phyloP scores from a whole-genome alignment of 2,329 filamentous ascomycete genomes.

The Ophiobolus disseminans region DNA sequence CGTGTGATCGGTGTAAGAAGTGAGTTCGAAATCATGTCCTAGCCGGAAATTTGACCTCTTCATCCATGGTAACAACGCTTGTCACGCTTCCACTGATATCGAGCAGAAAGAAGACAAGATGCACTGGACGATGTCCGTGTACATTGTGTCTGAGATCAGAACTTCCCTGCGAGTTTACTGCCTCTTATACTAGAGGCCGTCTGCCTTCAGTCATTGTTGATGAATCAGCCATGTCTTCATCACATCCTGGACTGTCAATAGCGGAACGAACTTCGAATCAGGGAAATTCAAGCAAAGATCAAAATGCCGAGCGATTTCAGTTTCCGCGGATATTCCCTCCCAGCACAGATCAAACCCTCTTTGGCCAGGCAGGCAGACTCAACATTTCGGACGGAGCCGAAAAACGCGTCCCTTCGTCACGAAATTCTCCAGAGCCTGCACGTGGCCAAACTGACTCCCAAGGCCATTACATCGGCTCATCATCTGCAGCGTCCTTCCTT shows the following conservation, averaged over 20 bases:
- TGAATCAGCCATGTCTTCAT: slow-evolving; percentile 33
- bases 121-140: slow-evolving; percentile 47
- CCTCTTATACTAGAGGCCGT: slow-evolving; percentile 58
- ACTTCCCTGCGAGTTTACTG: slow-evolving; percentile 57
- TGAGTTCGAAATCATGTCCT: slow-evolving; percentile 28
- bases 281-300: slow-evolving; percentile 15
- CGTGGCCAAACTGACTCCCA: slow-evolving; percentile 53
- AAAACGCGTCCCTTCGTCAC: slow-evolving; percentile 37
- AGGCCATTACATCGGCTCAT: slow-evolving; percentile 58
- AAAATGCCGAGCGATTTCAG: slow-evolving; percentile 26
- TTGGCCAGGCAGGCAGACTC: slow-evolving; percentile 20
- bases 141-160: slow-evolving; percentile 40
- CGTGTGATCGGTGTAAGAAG: slow-evolving; percentile 59
- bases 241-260: slow-evolving; percentile 24
- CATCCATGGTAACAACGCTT: background rate
- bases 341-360: slow-evolving; percentile 24
- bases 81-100: slow-evolving; percentile 14
- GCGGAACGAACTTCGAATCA: slow-evolving; percentile 15
- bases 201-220: slow-evolving; percentile 51
- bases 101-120: slow-evolving; percentile 47
- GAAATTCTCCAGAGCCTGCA: slow-evolving; percentile 55
- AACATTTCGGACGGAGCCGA: slow-evolving; percentile 19
- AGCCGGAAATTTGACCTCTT: background rate
- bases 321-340: slow-evolving; percentile 22
- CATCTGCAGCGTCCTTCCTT: slow-evolving; percentile 59